These are phyloP conservation scores for Harringtonia lauricola DNA, from an alignment of 2,329 filamentous ascomycete genomes.

Conservation along the genomic window DNA sequence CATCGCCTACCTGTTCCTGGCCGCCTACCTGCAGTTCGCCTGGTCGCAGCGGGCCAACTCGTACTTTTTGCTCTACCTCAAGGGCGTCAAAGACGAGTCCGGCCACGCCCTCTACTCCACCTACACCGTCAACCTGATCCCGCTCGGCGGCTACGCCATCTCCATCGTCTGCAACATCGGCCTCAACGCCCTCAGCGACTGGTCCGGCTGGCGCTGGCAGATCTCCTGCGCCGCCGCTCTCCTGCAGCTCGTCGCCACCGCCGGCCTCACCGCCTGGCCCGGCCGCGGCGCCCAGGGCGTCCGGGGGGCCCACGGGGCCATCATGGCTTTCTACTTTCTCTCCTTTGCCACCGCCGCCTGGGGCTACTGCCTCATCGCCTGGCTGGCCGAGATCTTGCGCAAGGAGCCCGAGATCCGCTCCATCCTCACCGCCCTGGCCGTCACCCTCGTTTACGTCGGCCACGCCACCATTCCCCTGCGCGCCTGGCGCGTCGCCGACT, in stretches of 20 bases:
- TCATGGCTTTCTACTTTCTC: constrained; percentile 24
- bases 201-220: constrained; percentile 28
- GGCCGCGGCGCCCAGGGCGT: constrained; percentile 22
- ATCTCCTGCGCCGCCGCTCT: constrained; percentile 20
- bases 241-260: constrained; percentile 12
- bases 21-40: constrained; percentile 22
- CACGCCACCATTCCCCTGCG: constrained; percentile 17
- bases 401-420: constrained; percentile 22
- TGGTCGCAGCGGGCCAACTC: background rate
- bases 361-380: constrained; percentile 22
- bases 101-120: constrained; percentile 11
- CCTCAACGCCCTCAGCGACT: constrained; percentile 24
- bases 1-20: constrained; percentile 3
- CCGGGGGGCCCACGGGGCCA: no score
- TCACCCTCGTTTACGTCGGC: constrained; percentile 2
- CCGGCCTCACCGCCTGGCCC: constrained; percentile 22
- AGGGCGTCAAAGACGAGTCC: background rate
- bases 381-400: constrained; percentile 17
- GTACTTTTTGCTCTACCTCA: constrained; percentile 1
- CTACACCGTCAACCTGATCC: constrained; percentile 16
- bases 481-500: constrained; percentile 22
- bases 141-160: constrained; percentile 15
- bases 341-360: constrained; percentile 23
- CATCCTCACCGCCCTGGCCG: constrained; percentile 26
- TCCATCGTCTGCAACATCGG: constrained; percentile 24